These are phyloP conservation scores for Yamadazyma dushanensis DNA, from an alignment of 1,139 yeast species.

Conservation along the genomic window DNA sequence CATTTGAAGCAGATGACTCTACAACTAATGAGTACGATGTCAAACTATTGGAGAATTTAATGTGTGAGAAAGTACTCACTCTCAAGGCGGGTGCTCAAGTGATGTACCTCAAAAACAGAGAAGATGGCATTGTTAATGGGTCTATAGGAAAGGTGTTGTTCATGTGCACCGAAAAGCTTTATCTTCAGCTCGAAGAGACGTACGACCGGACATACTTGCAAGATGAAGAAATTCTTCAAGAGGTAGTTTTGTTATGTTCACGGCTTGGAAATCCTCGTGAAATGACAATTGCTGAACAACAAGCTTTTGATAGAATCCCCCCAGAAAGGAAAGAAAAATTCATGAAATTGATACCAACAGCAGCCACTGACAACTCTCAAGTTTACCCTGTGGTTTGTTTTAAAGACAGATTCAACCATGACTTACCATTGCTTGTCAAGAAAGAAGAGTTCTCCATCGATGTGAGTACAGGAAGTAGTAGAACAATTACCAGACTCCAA, in stretches of 20 bases:
- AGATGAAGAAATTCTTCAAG: conserved; percentile 20
- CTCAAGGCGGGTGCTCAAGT: conserved; percentile 64
- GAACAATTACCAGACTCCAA: conserved; percentile 49
- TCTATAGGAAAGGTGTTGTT: conserved; percentile 60
- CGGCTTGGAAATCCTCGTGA: conserved; percentile 22
- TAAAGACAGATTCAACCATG: conserved; percentile 33
- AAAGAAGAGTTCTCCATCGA: conserved; percentile 71
- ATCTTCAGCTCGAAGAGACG: conserved; percentile 27
- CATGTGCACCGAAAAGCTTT: conserved; percentile 48
- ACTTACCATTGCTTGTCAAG: conserved; percentile 48
- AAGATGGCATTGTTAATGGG: conserved; percentile 54
- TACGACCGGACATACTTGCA: conserved; percentile 25
- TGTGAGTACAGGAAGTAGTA: conserved; percentile 13
- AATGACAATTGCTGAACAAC: conserved; percentile 45
- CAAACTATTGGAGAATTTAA: conserved; percentile 41
- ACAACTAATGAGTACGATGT: conserved; percentile 20
- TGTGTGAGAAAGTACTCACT: conserved; percentile 46
- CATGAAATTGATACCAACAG: conserved; percentile 30
- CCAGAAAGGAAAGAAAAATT: conserved; percentile 26
- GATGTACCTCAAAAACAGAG: conserved; percentile 50
- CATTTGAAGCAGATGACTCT: conserved; percentile 54
- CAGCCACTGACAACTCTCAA: conserved; percentile 30
- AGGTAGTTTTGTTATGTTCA: conserved; percentile 26
- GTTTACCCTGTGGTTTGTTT: conserved; percentile 60
- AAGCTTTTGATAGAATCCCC: conserved; percentile 26